Evolutionary conservation across 345 rosid genomes (phyloP).

Genomic region (Stellera chamaejasme): DNA sequence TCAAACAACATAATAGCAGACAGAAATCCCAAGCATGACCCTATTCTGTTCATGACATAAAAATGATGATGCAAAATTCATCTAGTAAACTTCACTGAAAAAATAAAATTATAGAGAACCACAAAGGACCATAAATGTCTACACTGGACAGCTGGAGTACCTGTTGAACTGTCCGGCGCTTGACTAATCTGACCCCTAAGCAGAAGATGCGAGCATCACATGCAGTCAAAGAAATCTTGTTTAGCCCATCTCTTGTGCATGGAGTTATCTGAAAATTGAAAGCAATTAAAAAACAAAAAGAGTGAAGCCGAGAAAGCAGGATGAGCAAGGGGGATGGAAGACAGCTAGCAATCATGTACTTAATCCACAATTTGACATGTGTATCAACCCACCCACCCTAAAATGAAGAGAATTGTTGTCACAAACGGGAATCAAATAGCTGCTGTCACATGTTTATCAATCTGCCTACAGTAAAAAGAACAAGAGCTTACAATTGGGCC

Average conservation of each 20-base stretch:
- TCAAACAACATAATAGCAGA: not conserved
- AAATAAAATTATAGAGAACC: not conserved
- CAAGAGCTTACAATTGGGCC: constrained; percentile 73
- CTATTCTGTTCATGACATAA: not conserved
- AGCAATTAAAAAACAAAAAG: not conserved
- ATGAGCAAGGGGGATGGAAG: too few relatives aligned
- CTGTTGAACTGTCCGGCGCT: constrained; percentile 73
- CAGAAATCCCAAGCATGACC: not conserved
- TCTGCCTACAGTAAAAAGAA: not conserved
- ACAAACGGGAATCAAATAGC: constrained; percentile 7
- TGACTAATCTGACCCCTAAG: constrained; percentile 81
- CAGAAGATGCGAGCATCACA: constrained; percentile 87
- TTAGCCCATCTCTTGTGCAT: constrained; percentile 66
- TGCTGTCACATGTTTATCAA: constrained; percentile 2
- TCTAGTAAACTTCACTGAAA: too few relatives aligned
- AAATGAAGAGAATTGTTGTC: too few relatives aligned
- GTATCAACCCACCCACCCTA: too few relatives aligned
- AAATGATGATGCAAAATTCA: not conserved
- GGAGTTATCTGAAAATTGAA: constrained; percentile 47
- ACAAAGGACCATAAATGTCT: not conserved
- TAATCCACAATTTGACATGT: too few relatives aligned
- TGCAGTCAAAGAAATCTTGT: constrained; percentile 68
- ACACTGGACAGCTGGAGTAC: constrained; percentile 21
- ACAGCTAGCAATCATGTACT: too few relatives aligned
- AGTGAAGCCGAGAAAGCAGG: not conserved